Evolutionary conservation across 345 rosid species (phyloP).

Genomic region (Camelina laxa): DNA sequence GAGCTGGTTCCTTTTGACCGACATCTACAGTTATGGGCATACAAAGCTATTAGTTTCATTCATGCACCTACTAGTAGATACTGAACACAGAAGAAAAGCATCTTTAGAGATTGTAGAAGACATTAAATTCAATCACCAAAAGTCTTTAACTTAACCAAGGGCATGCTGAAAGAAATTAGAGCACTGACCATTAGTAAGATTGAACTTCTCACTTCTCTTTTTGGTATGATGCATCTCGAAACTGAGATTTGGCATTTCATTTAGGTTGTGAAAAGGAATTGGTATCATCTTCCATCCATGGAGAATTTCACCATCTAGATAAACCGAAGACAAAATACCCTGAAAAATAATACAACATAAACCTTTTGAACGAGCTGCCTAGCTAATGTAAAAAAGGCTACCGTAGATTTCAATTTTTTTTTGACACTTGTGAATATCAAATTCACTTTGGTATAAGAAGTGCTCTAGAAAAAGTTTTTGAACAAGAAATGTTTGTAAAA

Average conservation of each 20-base stretch:
- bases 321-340: slow-evolving; percentile 86
- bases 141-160: no score
- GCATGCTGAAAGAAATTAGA: background rate
- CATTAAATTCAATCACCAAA: background rate
- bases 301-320: slow-evolving; percentile 61
- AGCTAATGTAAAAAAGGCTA: slow-evolving; percentile 3
- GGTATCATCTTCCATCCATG: slow-evolving; percentile 81
- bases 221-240: slow-evolving; percentile 43
- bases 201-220: slow-evolving; percentile 35
- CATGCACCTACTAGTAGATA: background rate
- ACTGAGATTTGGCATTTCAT: slow-evolving; percentile 54
- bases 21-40: slow-evolving; percentile 48
- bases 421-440: background rate
- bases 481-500: background rate
- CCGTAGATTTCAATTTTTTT: background rate
- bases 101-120: background rate
- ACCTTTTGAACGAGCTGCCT: slow-evolving; percentile 10
- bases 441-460: background rate
- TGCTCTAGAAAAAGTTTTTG: no score
- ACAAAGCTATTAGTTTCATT: slow-evolving; percentile 20
- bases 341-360: slow-evolving; percentile 33
- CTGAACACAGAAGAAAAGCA: background rate
- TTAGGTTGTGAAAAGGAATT: slow-evolving; percentile 75
- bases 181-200: slow-evolving; percentile 49
- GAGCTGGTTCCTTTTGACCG: slow-evolving; percentile 59